Evolutionary conservation across 305 asterid genomes (phyloP), one percentile per base, ranked within the genome.

Genomic region (Fraxinus sp.): DNA sequence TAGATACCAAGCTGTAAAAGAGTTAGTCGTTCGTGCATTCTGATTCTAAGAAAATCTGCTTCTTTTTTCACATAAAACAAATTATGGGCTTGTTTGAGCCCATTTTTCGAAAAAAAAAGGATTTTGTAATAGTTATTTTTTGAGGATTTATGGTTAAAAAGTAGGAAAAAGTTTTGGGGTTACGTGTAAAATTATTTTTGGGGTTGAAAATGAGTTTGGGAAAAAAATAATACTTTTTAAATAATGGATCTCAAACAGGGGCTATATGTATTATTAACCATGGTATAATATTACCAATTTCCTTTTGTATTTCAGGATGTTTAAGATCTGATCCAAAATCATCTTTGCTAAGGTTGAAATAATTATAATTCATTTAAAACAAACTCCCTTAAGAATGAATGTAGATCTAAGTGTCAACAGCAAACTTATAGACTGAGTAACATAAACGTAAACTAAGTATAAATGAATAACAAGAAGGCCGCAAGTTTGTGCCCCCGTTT

Each of bases 1-100:
- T 87, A 84, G 82, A 74, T 59, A 39, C 85, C 28, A 82, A 86
- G 83, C 84, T 77, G 87, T 82, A 81, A 52, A 83, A 79, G 33
- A 85, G 70, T 90, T 81, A 85, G 89, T 85, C 81, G 82, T 82
- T 85, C 89, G 36, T 43, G 81, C 36, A 35, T 41, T 26, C 43
- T 30, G 7, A 55, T 82, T 64, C 73, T 59, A 71, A 39, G 66
- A 16, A 77, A 84, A 81, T 36, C 70, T 81, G 43, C 77, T 73
- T 13, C 24, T 30, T 37, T 78, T 79, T 62, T 62, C 32, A 8
- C 77, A 52, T 59, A 52, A 8, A 66, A 28, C 14, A 83, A 64
- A 52, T 20, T 39, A 39, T 39, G 46, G 46, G 46, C 46, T 39
- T 37, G 43, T 37, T 37, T 37, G 43, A 7, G 43, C 11, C 11